These are phyloP conservation scores for Nothopassalora personata DNA, from an alignment of 2,329 filamentous ascomycete species.

Conservation along the genomic window DNA sequence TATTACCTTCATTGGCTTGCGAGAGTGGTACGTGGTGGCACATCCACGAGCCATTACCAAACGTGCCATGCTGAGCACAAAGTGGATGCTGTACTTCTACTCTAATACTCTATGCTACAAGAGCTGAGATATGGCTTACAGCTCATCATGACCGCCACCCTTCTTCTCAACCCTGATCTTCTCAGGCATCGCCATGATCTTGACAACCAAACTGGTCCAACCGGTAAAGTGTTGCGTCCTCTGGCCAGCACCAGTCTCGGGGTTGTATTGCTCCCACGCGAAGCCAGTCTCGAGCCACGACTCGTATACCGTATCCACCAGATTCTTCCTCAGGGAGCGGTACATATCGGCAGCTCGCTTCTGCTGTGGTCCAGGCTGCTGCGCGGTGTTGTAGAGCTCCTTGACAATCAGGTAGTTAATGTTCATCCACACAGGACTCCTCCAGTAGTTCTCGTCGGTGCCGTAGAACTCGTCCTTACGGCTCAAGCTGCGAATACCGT, in stretches of 20 bases:
- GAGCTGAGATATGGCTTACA: constrained; percentile 32
- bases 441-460: constrained; percentile 95
- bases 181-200: constrained; percentile 93
- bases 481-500: constrained; percentile 86
- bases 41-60: not conserved
- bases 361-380: constrained; percentile 60
- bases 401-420: constrained; percentile 86
- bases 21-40: not conserved
- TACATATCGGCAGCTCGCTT: constrained; percentile 68
- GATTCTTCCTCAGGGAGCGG: constrained; percentile 68
- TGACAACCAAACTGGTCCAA: constrained; percentile 97
- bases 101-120: not conserved
- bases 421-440: constrained; percentile 89
- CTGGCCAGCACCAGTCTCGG: constrained; percentile 87
- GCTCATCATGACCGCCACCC: constrained; percentile 42
- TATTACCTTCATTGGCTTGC: not conserved
- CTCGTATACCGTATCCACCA: constrained; percentile 82
- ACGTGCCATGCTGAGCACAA: not conserved
- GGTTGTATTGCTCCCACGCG: constrained; percentile 98
- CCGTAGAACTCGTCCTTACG: constrained; percentile 77
- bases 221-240: constrained; percentile 96
- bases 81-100: not conserved
- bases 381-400: constrained; percentile 65
- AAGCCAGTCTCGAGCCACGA: constrained; percentile 90
- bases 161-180: constrained; percentile 33